Base-by-base conservation (phyloP, 768 basidiomycete genomes). In the Lactifluus subvellereus region DNA sequence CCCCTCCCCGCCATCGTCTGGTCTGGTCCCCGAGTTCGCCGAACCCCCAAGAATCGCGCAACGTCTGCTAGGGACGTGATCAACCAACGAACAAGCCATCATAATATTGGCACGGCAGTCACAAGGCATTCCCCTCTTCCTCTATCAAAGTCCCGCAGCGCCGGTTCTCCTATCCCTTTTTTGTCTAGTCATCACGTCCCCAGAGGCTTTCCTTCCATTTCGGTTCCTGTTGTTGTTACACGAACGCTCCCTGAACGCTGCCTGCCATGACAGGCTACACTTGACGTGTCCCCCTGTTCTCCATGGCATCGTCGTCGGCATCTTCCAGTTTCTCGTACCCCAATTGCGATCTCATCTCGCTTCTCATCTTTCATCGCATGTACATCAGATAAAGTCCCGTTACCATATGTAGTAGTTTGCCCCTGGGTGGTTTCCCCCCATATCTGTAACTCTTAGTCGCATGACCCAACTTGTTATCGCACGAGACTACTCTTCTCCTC, bases 281-380 rank as follows among this genome's bases (percentile, higher is more conserved):
- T 62, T 64, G 62, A 58, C 18, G 62, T 66, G 57, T 40, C 30
- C 38, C 38, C 22, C n/a, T 30, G 33, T 47, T 56, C 14, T n/a
- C 43, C 47, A 40, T 43, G 45, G 38, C 13, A 47, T 35, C 22
- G 32, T 35, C 30, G 27, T 43, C 54, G 16, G 42, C 38, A 45
- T 50, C 6, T 27, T 37, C 50, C 37, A 37, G n/a, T 43, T 4
- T 55, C 1, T 33, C 47, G 13, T 49, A 10, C 40, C 60, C 22
- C 35, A 30, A 20, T 51, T 5, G 18, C 40, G 20, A 57, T 62
- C 27, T 22, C 22, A 22, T 22, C 9, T 61, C 49, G 8, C 32
- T 52, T 57, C 35, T 56, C 60, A n/a, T 35, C 27, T 10, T 27
- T 8, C 50, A 62, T 52, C 40, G 18, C 27, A 22, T 48, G 47